Evolutionary conservation across 2,329 filamentous ascomycete genomes (phyloP).

Genomic region (Curvularia verruculosa): DNA sequence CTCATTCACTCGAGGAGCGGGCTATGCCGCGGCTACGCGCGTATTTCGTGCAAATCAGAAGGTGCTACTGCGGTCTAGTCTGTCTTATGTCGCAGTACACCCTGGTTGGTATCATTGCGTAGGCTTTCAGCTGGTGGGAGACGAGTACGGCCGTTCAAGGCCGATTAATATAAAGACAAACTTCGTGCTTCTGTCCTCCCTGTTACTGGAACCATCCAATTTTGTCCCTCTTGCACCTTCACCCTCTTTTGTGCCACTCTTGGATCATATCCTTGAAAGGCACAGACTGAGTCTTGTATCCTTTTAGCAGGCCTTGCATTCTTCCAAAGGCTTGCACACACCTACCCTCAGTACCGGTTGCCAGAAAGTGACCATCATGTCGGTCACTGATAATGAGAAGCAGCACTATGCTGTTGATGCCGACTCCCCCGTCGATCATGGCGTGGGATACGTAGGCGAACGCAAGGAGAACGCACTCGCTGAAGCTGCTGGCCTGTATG

Average conservation of each 20-base stretch:
- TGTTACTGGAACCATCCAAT: constrained; percentile 21
- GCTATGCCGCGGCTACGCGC: constrained; percentile 26
- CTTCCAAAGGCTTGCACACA: not conserved
- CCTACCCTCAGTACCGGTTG: not conserved
- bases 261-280: not conserved
- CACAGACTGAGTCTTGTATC: not conserved
- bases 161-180: constrained; percentile 34
- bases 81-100: constrained; percentile 2
- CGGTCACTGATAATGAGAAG: constrained; percentile 35
- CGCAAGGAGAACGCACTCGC: constrained; percentile 38
- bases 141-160: constrained; percentile 20
- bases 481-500: constrained; percentile 61
- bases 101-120: not conserved
- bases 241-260: constrained; percentile 4
- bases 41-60: constrained; percentile 8
- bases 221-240: constrained; percentile 20
- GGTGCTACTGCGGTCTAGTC: constrained; percentile 22
- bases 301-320: not conserved
- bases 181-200: constrained; percentile 25
- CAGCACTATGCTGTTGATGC: constrained; percentile 29
- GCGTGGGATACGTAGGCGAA: constrained; percentile 32
- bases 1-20: constrained; percentile 21
- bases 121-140: constrained; percentile 15
- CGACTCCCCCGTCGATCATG: constrained; percentile 25
- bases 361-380: constrained; percentile 24